Evolutionary conservation across 1,284 basidiomycete species (phyloP), one percentile per base, ranked within the genome.

Genomic region (Coriolopsis trogii): DNA sequence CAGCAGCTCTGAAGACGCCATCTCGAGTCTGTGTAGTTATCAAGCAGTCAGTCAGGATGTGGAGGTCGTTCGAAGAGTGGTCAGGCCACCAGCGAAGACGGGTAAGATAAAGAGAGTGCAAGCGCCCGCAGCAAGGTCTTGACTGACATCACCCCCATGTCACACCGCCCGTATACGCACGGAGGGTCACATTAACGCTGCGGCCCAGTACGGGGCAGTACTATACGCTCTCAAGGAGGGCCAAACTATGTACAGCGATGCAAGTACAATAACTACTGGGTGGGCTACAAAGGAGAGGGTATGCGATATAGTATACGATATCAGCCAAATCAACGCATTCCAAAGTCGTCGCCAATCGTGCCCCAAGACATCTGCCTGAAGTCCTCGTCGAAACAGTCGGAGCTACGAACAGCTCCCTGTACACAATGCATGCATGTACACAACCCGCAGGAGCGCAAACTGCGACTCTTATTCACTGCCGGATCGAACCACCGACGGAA

Each of bases 1-100:
- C 47, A 92, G 70, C 33, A 92, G 77, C 58, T 85, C 89, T 61
- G 77, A 75, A 26, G 85, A 85, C 8, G 87, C 84, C 87, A 90
- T 90, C 49, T 44, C 42, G 3, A 8, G n/a, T 16, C 20, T 8
- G 4, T 25, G 15, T 8, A 3, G 5, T 16, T 3, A 36, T 24
- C n/a, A n/a, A n/a, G n/a, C n/a, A n/a, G n/a, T n/a, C n/a, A n/a
- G n/a, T n/a, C n/a, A n/a, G n/a, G 31, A 23, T 36, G 45, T 40
- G 21, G 16, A 45, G 28, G 24, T 33, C 20, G 52, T 25, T 23
- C n/a, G 34, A 36, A 18, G 12, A 36, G n/a, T n/a, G n/a, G n/a
- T n/a, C n/a, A n/a, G n/a, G n/a, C n/a, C n/a, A n/a, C n/a, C n/a
- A n/a, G n/a, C n/a, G n/a, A n/a, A n/a, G n/a, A n/a, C n/a, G n/a